Conservation (phyloP, 2,329 filamentous ascomycete species). For the Aspergillus calidoustus region DNA sequence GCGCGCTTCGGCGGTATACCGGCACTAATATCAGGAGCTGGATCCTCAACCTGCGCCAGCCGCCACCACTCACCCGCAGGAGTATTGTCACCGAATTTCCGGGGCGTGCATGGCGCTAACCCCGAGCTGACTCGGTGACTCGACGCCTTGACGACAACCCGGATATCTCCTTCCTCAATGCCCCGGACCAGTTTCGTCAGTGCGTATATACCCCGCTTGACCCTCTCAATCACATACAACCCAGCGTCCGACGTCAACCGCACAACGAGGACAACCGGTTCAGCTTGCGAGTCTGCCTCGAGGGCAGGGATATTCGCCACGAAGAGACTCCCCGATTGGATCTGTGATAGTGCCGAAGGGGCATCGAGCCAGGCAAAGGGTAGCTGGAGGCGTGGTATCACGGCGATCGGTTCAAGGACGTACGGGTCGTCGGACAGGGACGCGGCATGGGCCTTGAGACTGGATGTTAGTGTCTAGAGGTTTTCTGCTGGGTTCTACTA, state of each 20-base stretch:
- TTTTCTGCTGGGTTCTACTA: neutral
- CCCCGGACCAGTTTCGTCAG: slow-evolving; percentile 39
- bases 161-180: slow-evolving; percentile 44
- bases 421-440: slow-evolving; percentile 42
- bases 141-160: slow-evolving; percentile 44
- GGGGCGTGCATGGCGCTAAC: slow-evolving; percentile 11
- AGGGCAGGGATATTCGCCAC: slow-evolving; percentile 42
- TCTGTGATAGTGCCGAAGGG: slow-evolving; percentile 29
- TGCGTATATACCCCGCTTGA: slow-evolving; percentile 47
- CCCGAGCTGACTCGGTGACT: slow-evolving; percentile 15
- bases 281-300: slow-evolving; percentile 27
- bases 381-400: slow-evolving; percentile 42
- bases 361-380: slow-evolving; percentile 47
- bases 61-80: slow-evolving; percentile 39
- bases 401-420: slow-evolving; percentile 40
- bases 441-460: slow-evolving; percentile 38
- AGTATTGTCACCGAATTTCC: neutral
- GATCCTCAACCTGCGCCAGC: slow-evolving; percentile 39
- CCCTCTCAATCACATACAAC: slow-evolving; percentile 45
- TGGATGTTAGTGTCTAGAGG: neutral
- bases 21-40: slow-evolving; percentile 23
- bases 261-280: slow-evolving; percentile 40
- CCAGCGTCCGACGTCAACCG: slow-evolving; percentile 35
- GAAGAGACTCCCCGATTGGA: slow-evolving; percentile 44
- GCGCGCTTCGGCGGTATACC: slow-evolving; percentile 27